A percentile compares a stretch with the other conserved stretches of the same genome.
phyloP scores from a whole-genome alignment of 805 yeast genomes.

The Cyberlindnera petersonii region DNA sequence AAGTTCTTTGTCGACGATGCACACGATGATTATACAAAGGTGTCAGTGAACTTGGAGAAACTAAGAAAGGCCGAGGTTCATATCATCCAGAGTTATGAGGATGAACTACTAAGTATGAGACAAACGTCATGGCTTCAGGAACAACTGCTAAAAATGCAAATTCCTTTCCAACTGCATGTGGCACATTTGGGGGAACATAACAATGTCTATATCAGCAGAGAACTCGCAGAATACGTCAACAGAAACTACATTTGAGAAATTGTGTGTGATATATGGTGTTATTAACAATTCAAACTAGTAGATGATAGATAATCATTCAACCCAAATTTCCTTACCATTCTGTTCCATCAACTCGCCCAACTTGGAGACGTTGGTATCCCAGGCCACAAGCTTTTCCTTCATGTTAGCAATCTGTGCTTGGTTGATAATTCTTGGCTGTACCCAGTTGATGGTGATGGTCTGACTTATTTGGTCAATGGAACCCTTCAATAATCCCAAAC shows the following conservation, averaged over 20 bases:
- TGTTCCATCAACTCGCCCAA: conserved; percentile 58
- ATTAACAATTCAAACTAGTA: neutral
- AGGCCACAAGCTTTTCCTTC: conserved; percentile 64
- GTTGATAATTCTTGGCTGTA: conserved; percentile 92
- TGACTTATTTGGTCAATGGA: conserved; percentile 82
- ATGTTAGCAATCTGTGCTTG: conserved; percentile 72
- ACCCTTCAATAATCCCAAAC: conserved; percentile 83
- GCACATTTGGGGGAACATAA: conserved; percentile 60
- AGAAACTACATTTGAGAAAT: conserved; percentile 9
- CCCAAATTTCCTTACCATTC: conserved; percentile 65
- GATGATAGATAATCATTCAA: conserved; percentile 25
- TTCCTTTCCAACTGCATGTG: conserved; percentile 22
- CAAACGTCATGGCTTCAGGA: conserved; percentile 44
- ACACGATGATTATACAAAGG: conserved; percentile 33
- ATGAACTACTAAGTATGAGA: conserved; percentile 54
- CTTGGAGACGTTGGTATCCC: conserved; percentile 73
- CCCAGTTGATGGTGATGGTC: conserved; percentile 82
- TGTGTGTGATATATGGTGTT: neutral
- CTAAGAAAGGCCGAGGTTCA: conserved; percentile 24
- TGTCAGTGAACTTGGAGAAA: conserved; percentile 4
- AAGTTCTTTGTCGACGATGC: conserved; percentile 55
- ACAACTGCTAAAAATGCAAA: conserved; percentile 29
- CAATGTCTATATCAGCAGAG: conserved; percentile 48
- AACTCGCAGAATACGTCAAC: conserved; percentile 34
- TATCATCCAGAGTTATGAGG: conserved; percentile 58